These are phyloP conservation scores for Thalassiosira hispida DNA, from an alignment of 352 stramenopile genomes.

Conservation along the genomic window DNA sequence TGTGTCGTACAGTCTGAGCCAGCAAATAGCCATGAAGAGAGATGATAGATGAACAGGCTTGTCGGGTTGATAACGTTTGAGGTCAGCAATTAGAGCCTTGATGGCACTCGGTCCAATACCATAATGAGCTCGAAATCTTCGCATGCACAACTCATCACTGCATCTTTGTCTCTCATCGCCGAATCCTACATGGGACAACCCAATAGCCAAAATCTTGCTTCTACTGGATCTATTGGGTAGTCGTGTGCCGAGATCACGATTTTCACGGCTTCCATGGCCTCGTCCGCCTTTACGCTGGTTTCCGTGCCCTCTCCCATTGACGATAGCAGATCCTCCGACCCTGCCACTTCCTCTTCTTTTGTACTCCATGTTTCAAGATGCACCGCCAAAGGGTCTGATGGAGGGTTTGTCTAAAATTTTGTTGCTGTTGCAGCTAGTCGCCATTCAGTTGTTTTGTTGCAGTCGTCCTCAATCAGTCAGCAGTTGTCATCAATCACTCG, in stretches of 20 bases:
- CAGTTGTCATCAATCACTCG: too few species aligned
- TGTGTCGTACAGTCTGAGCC: constrained; percentile 26
- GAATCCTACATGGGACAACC: constrained; percentile 23
- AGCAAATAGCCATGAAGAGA: constrained; percentile 20
- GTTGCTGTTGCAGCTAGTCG: too few species aligned
- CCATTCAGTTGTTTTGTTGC: too few species aligned
- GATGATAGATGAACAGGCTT: constrained; percentile 3
- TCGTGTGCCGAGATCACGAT: too few species aligned
- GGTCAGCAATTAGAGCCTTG: constrained; percentile 14
- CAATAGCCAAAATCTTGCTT: neutral
- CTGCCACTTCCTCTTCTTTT: neutral
- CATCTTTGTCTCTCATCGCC: constrained; percentile 11
- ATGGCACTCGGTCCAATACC: constrained; percentile 14
- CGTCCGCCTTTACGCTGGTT: neutral
- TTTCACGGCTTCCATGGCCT: too few species aligned
- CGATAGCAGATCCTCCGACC: neutral
- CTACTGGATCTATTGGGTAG: neutral
- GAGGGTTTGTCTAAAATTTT: too few species aligned
- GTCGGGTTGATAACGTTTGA: constrained; percentile 6
- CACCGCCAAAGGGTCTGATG: too few species aligned
- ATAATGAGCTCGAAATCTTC: constrained; percentile 31
- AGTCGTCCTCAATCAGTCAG: too few species aligned
- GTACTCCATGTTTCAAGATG: too few species aligned
- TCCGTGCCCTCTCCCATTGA: constrained; percentile 7
- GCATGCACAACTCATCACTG: constrained; percentile 1